Evolutionary conservation across 2,329 filamentous ascomycete species (phyloP).

Genomic region (Botrytis pseudocinerea): DNA sequence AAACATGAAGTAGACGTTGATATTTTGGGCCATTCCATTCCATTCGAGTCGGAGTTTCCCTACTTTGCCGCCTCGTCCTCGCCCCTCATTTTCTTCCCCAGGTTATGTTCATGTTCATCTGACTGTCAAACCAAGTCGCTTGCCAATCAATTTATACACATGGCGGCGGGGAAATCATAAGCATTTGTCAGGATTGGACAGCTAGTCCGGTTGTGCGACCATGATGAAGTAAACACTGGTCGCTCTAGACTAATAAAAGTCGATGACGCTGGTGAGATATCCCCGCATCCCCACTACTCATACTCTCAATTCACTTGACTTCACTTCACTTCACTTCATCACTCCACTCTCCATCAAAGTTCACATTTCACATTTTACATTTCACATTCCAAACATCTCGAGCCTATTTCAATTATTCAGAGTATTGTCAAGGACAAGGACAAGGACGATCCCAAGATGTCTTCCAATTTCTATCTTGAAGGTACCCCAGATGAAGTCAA

Average conservation of each 20-base stretch:
- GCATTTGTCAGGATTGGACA: not conserved
- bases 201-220: not conserved
- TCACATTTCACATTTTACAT: not conserved
- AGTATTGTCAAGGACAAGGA: not conserved
- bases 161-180: not conserved
- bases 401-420: not conserved
- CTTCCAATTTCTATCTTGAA: conserved; percentile 26
- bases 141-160: not conserved
- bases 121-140: not conserved
- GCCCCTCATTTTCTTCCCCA: not conserved
- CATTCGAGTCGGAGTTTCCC: not conserved
- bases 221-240: not conserved
- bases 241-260: not conserved
- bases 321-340: not conserved
- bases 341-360: not conserved
- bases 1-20: not conserved
- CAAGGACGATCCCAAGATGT: not conserved
- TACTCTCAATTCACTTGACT: not conserved
- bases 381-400: not conserved
- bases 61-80: not conserved
- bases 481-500: conserved; percentile 27
- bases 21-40: not conserved
- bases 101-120: not conserved
- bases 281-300: not conserved
- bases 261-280: conserved; percentile 3